Evolutionary conservation across 1,139 yeast species (phyloP).

Genomic region (Ashbya aceris): DNA sequence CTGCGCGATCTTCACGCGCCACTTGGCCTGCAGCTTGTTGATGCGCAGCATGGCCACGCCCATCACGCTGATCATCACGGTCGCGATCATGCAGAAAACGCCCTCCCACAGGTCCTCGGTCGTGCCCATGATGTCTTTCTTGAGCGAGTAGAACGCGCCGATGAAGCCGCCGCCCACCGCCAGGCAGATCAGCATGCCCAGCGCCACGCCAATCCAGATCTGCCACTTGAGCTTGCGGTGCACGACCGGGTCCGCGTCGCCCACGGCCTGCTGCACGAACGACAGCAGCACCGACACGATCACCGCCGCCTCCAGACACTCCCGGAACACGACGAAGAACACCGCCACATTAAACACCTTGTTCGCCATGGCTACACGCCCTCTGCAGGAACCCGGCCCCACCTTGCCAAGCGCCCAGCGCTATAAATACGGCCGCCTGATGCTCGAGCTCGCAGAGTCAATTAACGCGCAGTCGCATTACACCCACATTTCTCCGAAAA

Average conservation of each 20-base stretch:
- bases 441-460: too few relatives aligned
- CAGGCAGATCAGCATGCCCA: conserved; percentile 65
- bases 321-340: conserved; percentile 80
- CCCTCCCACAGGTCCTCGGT: conserved; percentile 94
- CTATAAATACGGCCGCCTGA: too few relatives aligned
- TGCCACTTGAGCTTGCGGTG: conserved; percentile 46
- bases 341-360: conserved; percentile 42
- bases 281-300: conserved; percentile 78
- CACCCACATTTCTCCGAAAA: too few relatives aligned
- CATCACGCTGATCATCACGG: conserved; percentile 77
- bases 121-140: conserved; percentile 71
- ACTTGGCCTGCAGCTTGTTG: conserved; percentile 78
- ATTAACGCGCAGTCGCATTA: too few relatives aligned
- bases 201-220: conserved; percentile 76
- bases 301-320: conserved; percentile 79
- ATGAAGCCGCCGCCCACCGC: conserved; percentile 69
- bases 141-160: conserved; percentile 63
- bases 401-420: too few relatives aligned
- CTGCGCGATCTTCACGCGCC: conserved; percentile 64
- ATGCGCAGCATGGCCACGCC: conserved; percentile 79
- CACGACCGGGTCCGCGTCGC: conserved; percentile 26
- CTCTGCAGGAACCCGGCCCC: too few relatives aligned
- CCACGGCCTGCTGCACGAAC: conserved; percentile 56
- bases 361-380: conserved; percentile 11
- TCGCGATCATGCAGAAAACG: conserved; percentile 68